phyloP scores from a whole-genome alignment of 768 basidiomycete genomes.

The Polyporus arcularius region DNA sequence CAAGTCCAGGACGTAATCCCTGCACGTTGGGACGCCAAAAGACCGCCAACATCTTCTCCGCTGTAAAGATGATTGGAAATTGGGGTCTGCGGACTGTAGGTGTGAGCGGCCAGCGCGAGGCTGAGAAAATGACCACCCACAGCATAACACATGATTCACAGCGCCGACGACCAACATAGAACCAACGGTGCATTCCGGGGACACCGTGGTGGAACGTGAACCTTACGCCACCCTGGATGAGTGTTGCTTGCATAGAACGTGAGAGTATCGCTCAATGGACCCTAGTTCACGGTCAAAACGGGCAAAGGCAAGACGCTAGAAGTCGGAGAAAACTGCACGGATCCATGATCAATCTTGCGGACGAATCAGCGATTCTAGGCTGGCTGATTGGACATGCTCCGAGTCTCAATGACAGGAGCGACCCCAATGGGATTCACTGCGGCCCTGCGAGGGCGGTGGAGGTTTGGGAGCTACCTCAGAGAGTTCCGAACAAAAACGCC shows the following conservation, averaged over 20 bases:
- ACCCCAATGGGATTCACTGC: neutral
- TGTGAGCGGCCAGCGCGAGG: neutral
- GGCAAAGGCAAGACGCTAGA: conserved; percentile 1
- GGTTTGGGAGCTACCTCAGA: neutral
- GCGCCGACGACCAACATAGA: neutral
- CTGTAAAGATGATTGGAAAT: neutral
- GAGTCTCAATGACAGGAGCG: neutral
- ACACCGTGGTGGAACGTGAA: neutral
- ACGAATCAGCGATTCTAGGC: neutral
- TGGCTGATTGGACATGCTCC: neutral
- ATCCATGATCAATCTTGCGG: neutral
- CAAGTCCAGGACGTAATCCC: neutral
- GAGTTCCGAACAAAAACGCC: neutral
- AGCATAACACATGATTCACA: neutral
- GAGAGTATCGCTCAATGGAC: neutral
- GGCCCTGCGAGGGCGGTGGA: neutral
- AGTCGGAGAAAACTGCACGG: neutral
- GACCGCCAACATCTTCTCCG: neutral
- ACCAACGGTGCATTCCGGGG: neutral
- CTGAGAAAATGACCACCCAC: neutral
- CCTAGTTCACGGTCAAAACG: neutral
- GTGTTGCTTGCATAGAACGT: neutral
- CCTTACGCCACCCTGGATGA: neutral
- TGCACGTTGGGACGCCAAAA: neutral
- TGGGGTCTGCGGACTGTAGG: neutral